Evolutionary conservation across 2,329 filamentous ascomycete species (phyloP).

Genomic region (Epichloe uncinata): DNA sequence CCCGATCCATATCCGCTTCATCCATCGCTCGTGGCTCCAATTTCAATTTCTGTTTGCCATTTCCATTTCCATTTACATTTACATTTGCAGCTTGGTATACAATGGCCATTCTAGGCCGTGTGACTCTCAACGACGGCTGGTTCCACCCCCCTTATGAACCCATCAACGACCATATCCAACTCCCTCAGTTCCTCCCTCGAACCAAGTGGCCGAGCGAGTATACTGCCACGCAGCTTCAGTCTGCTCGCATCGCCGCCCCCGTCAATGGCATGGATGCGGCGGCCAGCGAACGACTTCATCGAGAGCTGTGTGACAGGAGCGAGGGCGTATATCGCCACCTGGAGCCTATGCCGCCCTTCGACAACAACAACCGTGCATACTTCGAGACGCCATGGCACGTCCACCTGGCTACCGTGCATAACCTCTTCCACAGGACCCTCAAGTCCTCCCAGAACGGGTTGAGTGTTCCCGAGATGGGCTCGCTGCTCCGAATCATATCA

Average conservation of each 20-base stretch:
- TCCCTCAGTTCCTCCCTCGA: slow-evolving; percentile 11
- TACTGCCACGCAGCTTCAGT: background rate
- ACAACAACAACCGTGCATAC: slow-evolving; percentile 1
- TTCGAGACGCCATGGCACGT: slow-evolving; percentile 4
- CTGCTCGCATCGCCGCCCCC: background rate
- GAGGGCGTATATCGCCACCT: slow-evolving; percentile 4
- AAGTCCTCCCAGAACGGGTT: background rate
- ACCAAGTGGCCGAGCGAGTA: slow-evolving; percentile 5
- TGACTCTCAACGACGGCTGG: background rate
- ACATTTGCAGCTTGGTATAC: background rate
- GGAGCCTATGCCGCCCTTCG: slow-evolving; percentile 9
- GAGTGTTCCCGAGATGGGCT: slow-evolving; percentile 2
- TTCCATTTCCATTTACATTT: background rate
- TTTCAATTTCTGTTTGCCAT: background rate
- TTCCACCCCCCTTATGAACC: slow-evolving; percentile 1
- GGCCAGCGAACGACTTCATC: background rate
- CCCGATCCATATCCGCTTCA: no score
- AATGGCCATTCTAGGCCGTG: slow-evolving; percentile 3
- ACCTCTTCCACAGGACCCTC: slow-evolving; percentile 6
- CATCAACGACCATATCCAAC: slow-evolving; percentile 6
- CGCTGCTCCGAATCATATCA: slow-evolving; percentile 8
- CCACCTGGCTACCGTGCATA: slow-evolving; percentile 8
- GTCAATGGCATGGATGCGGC: background rate
- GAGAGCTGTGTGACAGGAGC: background rate
- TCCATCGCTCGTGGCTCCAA: no score